These are phyloP conservation scores for Stephania cephalantha DNA, from an alignment of 164 flowering plant genomes.

Conservation along the genomic window DNA sequence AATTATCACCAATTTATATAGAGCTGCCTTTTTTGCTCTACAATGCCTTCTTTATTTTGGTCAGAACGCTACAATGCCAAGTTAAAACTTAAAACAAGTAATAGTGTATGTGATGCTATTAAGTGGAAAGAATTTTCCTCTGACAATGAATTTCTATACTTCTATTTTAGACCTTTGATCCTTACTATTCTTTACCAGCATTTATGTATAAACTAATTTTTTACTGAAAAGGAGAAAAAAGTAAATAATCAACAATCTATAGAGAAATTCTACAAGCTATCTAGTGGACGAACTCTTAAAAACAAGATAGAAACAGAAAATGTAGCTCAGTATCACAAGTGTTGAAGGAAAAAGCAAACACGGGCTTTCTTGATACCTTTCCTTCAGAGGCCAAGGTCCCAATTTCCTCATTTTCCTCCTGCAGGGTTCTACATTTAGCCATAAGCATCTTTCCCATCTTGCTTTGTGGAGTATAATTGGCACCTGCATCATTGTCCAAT, in stretches of 20 bases:
- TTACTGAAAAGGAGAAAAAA: too few relatives aligned
- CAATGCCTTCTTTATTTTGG: too few relatives aligned
- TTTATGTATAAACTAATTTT: background rate
- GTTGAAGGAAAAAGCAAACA: background rate
- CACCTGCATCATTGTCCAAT: constrained; percentile 81
- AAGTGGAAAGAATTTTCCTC: background rate
- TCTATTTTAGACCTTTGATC: background rate
- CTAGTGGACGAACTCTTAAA: too few relatives aligned
- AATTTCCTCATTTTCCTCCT: constrained; percentile 96
- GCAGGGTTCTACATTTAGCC: constrained; percentile 93
- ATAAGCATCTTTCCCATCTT: constrained; percentile 96
- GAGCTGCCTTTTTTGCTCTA: background rate
- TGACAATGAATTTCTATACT: background rate
- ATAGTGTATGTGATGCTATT: background rate
- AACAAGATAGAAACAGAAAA: too few relatives aligned
- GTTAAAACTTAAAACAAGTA: background rate
- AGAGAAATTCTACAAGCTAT: too few relatives aligned
- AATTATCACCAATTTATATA: background rate
- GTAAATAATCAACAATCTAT: too few relatives aligned
- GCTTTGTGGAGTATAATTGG: constrained; percentile 81
- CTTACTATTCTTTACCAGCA: background rate
- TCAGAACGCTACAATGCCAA: background rate
- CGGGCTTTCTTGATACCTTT: constrained; percentile 46
- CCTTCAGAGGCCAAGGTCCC: constrained; percentile 93
- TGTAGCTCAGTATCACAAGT: background rate